Evolutionary conservation across 495 filamentous ascomycete species (phyloP).

Genomic region (Pyrenula massariospora): DNA sequence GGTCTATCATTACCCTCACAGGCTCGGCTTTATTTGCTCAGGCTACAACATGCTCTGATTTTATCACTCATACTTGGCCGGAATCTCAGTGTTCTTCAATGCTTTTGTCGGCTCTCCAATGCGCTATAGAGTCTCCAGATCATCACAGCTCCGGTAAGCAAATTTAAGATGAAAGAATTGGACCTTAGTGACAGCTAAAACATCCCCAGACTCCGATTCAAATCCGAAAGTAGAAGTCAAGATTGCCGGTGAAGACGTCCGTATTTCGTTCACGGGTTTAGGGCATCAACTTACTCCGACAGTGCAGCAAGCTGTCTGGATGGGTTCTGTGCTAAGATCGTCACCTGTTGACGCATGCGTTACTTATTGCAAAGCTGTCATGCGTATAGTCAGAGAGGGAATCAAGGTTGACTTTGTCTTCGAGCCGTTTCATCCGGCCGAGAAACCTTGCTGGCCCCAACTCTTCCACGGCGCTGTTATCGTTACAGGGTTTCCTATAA

Average conservation of each 20-base stretch:
- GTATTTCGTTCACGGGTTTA: background rate
- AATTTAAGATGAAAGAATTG: background rate
- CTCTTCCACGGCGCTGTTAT: constrained; percentile 12
- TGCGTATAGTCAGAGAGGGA: no score
- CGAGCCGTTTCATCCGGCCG: background rate
- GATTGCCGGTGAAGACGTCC: background rate
- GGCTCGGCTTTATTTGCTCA: constrained; percentile 9
- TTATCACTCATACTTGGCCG: constrained; percentile 9
- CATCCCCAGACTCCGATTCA: background rate
- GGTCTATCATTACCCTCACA: constrained; percentile 6
- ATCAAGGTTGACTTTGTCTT: background rate
- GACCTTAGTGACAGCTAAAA: background rate
- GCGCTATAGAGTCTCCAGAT: background rate
- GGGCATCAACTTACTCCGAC: constrained; percentile 1
- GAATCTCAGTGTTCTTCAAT: constrained; percentile 1
- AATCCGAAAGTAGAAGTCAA: background rate
- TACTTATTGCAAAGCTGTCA: constrained; percentile 2
- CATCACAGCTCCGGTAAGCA: background rate
- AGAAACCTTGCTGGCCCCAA: constrained; percentile 11
- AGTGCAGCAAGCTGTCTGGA: constrained; percentile 10
- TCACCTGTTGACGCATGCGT: constrained; percentile 4
- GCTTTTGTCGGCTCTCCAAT: background rate
- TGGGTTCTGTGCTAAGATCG: constrained; percentile 8
- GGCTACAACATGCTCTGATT: constrained; percentile 13
- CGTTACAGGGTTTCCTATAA: constrained; percentile 9